Evolutionary conservation across 1,284 basidiomycete species (phyloP).

Genomic region (Vanrija sp.): DNA sequence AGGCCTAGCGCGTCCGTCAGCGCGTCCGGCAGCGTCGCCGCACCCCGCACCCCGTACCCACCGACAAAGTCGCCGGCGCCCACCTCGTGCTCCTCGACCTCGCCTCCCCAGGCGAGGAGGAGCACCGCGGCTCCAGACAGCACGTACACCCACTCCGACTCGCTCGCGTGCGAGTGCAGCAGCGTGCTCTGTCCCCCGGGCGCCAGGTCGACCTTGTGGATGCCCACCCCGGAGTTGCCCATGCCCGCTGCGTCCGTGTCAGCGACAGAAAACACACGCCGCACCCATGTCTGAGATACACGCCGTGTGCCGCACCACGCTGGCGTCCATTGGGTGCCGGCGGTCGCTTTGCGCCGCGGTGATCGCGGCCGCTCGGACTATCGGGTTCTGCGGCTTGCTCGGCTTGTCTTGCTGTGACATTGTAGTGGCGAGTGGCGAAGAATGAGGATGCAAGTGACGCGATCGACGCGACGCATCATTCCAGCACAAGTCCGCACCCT

Average conservation of each 20-base stretch:
- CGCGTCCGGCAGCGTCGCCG: too few species aligned
- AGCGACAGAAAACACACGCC: neutral
- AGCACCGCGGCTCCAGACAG: constrained; percentile 18
- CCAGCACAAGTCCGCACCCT: too few species aligned
- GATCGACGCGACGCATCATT: too few species aligned
- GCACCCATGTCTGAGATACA: constrained; percentile 24
- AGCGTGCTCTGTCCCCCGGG: constrained; percentile 24
- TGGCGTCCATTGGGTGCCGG: constrained; percentile 15
- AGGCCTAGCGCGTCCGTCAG: constrained; percentile 9
- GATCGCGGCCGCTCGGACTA: constrained; percentile 20
- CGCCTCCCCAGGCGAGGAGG: constrained; percentile 7
- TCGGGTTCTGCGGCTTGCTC: constrained; percentile 3
- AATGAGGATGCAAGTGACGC: too few species aligned
- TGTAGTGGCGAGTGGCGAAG: too few species aligned
- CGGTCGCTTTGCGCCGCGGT: constrained; percentile 5
- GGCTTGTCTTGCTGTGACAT: too few species aligned
- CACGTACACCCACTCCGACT: constrained; percentile 31
- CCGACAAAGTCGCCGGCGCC: constrained; percentile 13
- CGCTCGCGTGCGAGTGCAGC: constrained; percentile 26
- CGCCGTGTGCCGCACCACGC: constrained; percentile 1
- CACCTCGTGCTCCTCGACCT: neutral
- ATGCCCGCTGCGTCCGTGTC: constrained; percentile 9
- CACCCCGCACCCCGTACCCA: too few species aligned
- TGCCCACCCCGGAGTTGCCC: constrained; percentile 13
- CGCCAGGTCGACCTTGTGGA: constrained; percentile 24